These are phyloP conservation scores for Schwanniomyces vanrijiae DNA, from an alignment of 805 yeast species.

Conservation along the genomic window DNA sequence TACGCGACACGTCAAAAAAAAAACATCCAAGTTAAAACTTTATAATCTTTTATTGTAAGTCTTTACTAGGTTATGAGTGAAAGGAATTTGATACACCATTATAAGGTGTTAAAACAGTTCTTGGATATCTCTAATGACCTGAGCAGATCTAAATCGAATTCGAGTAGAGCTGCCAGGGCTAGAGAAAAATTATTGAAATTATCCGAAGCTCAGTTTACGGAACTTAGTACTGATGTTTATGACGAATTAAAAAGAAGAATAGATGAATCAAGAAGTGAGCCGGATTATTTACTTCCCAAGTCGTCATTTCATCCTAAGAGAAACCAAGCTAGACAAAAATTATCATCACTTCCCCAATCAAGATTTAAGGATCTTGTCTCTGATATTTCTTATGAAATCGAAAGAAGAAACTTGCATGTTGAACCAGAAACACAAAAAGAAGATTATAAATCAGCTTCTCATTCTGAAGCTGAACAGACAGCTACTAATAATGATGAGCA, in stretches of 20 bases:
- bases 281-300: slow-evolving; percentile 67
- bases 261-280: slow-evolving; percentile 55
- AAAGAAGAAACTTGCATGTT: slow-evolving; percentile 63
- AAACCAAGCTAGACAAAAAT: slow-evolving; percentile 91
- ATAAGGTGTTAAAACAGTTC: slow-evolving; percentile 50
- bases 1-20: slow-evolving; percentile 2
- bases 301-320: slow-evolving; percentile 85
- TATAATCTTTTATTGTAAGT: background rate
- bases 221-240: slow-evolving; percentile 89
- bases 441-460: background rate
- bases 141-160: slow-evolving; percentile 38
- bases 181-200: slow-evolving; percentile 81
- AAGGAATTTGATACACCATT: slow-evolving; percentile 43
- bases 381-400: slow-evolving; percentile 85
- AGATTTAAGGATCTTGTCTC: slow-evolving; percentile 88
- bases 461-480: background rate
- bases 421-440: slow-evolving; percentile 4
- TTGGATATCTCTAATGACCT: slow-evolving; percentile 50
- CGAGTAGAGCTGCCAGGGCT: slow-evolving; percentile 75
- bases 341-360: slow-evolving; percentile 76
- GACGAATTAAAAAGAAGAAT: slow-evolving; percentile 87
- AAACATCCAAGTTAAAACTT: background rate
- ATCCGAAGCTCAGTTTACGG: slow-evolving; percentile 79
- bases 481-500: background rate
- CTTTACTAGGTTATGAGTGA: slow-evolving; percentile 20